Evolutionary conservation across 495 filamentous ascomycete genomes (phyloP).

Genomic region (Aspergillus indologenus): DNA sequence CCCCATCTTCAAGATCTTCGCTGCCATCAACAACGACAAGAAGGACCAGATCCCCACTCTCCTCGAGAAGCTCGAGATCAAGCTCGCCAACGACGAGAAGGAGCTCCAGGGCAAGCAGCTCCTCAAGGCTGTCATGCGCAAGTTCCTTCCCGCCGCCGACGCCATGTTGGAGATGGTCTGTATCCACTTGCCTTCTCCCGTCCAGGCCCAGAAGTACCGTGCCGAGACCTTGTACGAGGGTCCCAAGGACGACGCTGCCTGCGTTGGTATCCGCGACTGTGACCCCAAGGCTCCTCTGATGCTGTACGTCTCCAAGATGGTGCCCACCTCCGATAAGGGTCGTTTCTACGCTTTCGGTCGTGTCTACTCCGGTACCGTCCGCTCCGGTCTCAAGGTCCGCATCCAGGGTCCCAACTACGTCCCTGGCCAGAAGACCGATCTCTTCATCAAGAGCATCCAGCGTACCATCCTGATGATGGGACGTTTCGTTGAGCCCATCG

Average conservation of each 20-base stretch:
- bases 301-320: slow-evolving; percentile 99
- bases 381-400: slow-evolving; percentile 97
- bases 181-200: slow-evolving; percentile 94
- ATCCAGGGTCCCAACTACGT: slow-evolving; percentile 99
- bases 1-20: slow-evolving; percentile 99
- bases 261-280: slow-evolving; percentile 96
- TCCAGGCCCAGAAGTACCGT: slow-evolving; percentile 97
- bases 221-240: slow-evolving; percentile 98
- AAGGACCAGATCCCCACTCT: slow-evolving; percentile 85
- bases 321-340: slow-evolving; percentile 98
- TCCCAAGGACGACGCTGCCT: slow-evolving; percentile 84
- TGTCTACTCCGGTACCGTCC: slow-evolving; percentile 98
- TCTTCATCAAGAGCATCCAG: slow-evolving; percentile 99
- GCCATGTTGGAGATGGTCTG: slow-evolving; percentile 99
- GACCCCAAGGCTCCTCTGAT: slow-evolving; percentile 97
- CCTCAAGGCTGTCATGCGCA: slow-evolving; percentile 96
- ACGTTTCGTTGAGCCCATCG: slow-evolving; percentile 97
- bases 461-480: slow-evolving; percentile 99
- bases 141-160: slow-evolving; percentile 96
- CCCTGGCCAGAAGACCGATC: slow-evolving; percentile 96
- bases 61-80: slow-evolving; percentile 88
- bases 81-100: slow-evolving; percentile 79
- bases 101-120: slow-evolving; percentile 95
- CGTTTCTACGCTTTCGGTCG: slow-evolving; percentile 99
- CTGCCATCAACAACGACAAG: slow-evolving; percentile 95